A percentile compares a stretch with the other conserved stretches of the same genome.
Conservation (phyloP, 495 filamentous ascomycete genomes). For the Alectoria sarmentosa region DNA sequence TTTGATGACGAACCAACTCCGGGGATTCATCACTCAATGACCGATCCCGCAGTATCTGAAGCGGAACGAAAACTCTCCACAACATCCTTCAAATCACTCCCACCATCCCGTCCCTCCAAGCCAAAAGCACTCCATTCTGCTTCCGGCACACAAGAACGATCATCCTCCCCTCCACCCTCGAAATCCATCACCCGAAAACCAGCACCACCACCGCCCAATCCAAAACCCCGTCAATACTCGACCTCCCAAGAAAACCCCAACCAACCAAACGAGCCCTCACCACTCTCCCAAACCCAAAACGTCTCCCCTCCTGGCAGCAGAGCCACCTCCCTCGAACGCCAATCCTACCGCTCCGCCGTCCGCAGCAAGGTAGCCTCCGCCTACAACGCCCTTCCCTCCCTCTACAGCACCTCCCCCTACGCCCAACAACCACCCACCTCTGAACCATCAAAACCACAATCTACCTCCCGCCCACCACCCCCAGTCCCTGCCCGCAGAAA, state of each 20-base stretch:
- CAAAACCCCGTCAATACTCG: conserved; percentile 33
- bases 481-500: conserved; percentile 26
- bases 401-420: conserved; percentile 14
- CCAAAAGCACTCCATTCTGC: conserved; percentile 53
- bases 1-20: conserved; percentile 47
- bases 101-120: conserved; percentile 59
- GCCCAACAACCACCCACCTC: conserved; percentile 20
- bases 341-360: conserved; percentile 31
- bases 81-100: conserved; percentile 24
- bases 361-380: conserved; percentile 36
- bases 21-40: conserved; percentile 31
- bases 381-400: conserved; percentile 43
- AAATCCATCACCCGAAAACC: conserved; percentile 38
- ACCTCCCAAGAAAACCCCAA: conserved; percentile 22
- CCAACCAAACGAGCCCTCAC: conserved; percentile 22
- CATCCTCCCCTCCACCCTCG: conserved; percentile 9
- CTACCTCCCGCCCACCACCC: conserved; percentile 29
- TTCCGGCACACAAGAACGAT: conserved; percentile 21
- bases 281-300: conserved; percentile 29
- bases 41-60: conserved; percentile 26
- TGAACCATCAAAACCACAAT: conserved; percentile 18
- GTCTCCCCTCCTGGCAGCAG: conserved; percentile 31
- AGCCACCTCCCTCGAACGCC: conserved; percentile 29
- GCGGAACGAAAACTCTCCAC: conserved; percentile 16
- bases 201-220: conserved; percentile 36